Evolutionary conservation across 176 grass and related monocot species (phyloP), one percentile per base, ranked within the genome.

Genomic region (Avena atlantica): DNA sequence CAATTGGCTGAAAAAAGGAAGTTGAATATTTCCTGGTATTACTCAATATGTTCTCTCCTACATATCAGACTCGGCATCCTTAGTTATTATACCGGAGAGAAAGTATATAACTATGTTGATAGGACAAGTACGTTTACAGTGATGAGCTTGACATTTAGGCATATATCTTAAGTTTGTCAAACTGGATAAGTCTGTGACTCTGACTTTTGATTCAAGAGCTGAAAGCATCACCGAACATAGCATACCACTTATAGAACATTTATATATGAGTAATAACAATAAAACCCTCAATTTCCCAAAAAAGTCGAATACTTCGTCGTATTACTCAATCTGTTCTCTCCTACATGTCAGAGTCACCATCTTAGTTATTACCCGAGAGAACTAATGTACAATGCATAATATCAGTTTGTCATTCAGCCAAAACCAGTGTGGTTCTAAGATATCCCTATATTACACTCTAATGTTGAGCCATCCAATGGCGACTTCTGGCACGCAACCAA

Each of bases 381-480:
- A 64, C 81, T 65, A 44, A 31, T 86, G 82, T 82, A 92, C 64
- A 89, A 45, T 81, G 82, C 55, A 57, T 37, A 71, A 88, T 20
- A 37, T 58, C 17, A 0, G 63, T 82, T 86, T 73, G 64, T 63
- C 78, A 81, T 70, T 81, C 20, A 82, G 70, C 77, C 73, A 86
- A 65, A 85, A 58, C 88, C 19, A 86, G 70, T 85, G 78, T 78
- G 62, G 47, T 88, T 91, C 78, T 86, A 86, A 86, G 83, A 82
- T 71, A 11, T 34, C 72, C 78, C 82, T 89, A 89, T 78, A 73
- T 86, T 86, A 86, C 86, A 89, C 53, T 82, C 83, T 92, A 89
- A 37, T 2, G 78, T 88, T 88, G 53, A 85, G 78, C 62, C 81
- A 86, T 72, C 55, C 53, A 80, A 76, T 45, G 29, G 78, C 76